Conservation (phyloP, 2,329 filamentous ascomycete genomes). For the Monilinia vaccinii-corymbosi region DNA sequence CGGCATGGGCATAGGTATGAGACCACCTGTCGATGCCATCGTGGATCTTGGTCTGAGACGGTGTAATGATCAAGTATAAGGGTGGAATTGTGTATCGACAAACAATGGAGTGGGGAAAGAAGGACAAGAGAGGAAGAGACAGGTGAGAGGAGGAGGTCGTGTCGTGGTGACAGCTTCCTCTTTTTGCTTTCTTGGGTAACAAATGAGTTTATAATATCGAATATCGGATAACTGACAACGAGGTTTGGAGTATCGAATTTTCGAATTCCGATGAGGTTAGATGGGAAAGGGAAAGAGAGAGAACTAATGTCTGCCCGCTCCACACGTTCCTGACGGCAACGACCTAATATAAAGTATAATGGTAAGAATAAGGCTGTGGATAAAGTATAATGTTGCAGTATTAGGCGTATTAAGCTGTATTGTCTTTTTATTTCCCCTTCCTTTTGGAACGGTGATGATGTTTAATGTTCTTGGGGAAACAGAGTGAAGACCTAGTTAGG, state of each 20-base stretch:
- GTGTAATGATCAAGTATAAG: not conserved
- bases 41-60: not conserved
- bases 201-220: not conserved
- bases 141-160: not conserved
- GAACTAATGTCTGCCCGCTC: not conserved
- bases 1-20: conserved; percentile 2
- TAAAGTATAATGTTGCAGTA: not conserved
- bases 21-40: not conserved
- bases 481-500: not conserved
- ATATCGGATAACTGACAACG: not conserved
- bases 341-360: not conserved
- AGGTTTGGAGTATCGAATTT: not conserved
- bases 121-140: not conserved
- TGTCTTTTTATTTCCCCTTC: not conserved
- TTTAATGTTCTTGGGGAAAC: not conserved
- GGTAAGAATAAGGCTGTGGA: not conserved
- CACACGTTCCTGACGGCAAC: not conserved
- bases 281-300: not conserved
- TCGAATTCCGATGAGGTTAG: not conserved
- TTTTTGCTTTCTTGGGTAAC: not conserved
- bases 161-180: not conserved
- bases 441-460: not conserved
- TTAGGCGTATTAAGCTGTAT: not conserved
- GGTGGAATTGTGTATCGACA: not conserved
- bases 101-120: not conserved